Evolutionary conservation across 305 asterid species (phyloP), one percentile per base, ranked within the genome.

Genomic region (Fraxinus paxiana): DNA sequence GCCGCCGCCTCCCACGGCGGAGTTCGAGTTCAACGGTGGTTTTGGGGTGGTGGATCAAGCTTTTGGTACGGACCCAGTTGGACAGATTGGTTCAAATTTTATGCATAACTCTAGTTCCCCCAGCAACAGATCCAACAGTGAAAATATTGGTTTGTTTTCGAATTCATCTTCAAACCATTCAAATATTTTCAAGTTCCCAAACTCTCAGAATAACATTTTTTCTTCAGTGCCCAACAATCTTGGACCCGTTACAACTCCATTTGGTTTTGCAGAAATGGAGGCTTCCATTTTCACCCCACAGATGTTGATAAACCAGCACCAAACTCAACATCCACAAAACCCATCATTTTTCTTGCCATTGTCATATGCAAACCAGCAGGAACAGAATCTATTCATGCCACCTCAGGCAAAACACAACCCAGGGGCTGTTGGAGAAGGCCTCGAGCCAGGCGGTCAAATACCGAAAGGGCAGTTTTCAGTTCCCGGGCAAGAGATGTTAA

Each of bases 1-100:
- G 72, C 46, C 46, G 46, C 37, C 83, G 48, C 65, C 84, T 4
- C 48, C 85, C 5, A 84, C 94, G 43, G 81, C 87, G 72, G 97
- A 91, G 79, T 89, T 88, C 37, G 97, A 89, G 34, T 89, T 92
- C 76, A 87, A 84, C 77, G 88, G 83, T 7, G 92, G 91, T 1
- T 94, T 91, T 79, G 96, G 91, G 28, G 88, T 80, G 35, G 90
- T 85, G 85, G 98, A 92, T 88, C 96, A 92, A 78, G 92, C 93
- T 3, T 90, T 91, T 71, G 90, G 80, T 15, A 72, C 76, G 4
- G 88, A 73, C 73, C 82, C 86, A 15, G 83, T 77, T 41, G 91
- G 84, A 33, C 91, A 88, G 48, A 78, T 82, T 17, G 88, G 85
- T 69, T 83, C 82, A 0, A 84, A 81, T 78, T 88, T 78, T 77